phyloP scores from a whole-genome alignment of 169 alveolate genomes.

The Plasmodium cynomolgi region DNA sequence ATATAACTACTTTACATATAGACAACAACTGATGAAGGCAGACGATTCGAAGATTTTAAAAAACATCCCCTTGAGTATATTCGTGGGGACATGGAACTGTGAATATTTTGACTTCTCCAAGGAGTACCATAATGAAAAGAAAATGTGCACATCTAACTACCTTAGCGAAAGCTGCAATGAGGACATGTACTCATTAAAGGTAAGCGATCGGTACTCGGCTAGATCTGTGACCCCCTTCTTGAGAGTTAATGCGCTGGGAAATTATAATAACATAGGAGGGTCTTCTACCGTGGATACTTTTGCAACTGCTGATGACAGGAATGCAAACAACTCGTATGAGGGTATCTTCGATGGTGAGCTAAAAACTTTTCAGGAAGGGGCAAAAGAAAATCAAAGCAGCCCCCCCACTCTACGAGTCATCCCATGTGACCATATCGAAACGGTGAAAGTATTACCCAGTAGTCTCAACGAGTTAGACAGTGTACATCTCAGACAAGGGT shows the following conservation, averaged over 20 bases:
- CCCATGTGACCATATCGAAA: not conserved
- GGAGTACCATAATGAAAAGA: conserved; percentile 44
- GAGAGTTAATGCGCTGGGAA: not conserved
- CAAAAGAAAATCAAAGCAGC: not conserved
- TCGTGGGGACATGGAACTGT: conserved; percentile 87
- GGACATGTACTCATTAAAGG: conserved; percentile 1
- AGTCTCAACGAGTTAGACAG: not conserved
- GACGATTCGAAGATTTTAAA: conserved; percentile 40
- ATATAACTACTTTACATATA: conserved; percentile 43
- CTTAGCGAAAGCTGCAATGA: conserved; percentile 4
- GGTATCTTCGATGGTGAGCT: not conserved
- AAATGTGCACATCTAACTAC: conserved; percentile 8
- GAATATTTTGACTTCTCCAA: conserved; percentile 77
- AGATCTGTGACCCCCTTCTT: conserved; percentile 40
- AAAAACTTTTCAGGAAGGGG: not conserved
- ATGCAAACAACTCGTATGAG: not conserved
- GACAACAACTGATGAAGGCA: conserved; percentile 16
- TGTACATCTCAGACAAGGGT: not conserved
- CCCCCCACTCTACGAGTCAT: not conserved
- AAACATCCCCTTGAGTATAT: conserved; percentile 77
- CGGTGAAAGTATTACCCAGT: not conserved
- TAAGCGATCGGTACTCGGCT: conserved; percentile 4
- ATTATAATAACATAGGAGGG: not conserved
- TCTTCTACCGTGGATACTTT: not conserved
- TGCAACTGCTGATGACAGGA: not conserved